Evolutionary conservation across 106 monocot genomes (phyloP), one percentile per base, ranked within the genome.

Genomic region (Amphibolis antarctica): DNA sequence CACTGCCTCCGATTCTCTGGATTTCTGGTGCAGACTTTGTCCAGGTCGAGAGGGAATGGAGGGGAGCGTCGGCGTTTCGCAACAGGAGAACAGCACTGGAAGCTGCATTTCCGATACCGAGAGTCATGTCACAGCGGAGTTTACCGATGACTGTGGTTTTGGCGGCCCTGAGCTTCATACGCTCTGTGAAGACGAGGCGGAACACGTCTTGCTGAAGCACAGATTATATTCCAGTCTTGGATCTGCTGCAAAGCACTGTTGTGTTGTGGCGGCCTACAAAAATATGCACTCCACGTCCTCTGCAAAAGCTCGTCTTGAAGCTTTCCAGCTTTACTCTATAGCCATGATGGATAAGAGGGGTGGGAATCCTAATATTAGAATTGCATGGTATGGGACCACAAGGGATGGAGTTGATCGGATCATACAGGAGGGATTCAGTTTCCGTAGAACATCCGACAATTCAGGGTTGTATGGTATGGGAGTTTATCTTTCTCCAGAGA

Each of bases 401-500:
- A 64, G 24, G 44, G 55, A 63, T 44, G 64, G 22, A 55, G 14
- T 63, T 19, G 44, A 55, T 64, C 28, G 15, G 44, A 72, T 72
- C 42, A 53, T 72, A 19, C 42, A 24, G 4, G 23, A 72, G n/a
- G 63, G 71, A 20, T 51, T 52, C 51, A 44, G 15, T 45, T 25
- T 15, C 12, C 14, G 20, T 13, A 47, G 46, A 46, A 9, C 21
- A 30, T 22, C 74, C 2, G 59, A 75, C 0, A 48, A 65, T 46
- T 42, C 25, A 12, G 64, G 64, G 5, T 20, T 47, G 17, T 67
- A 53, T 68, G 74, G 77, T 26, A 58, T 62, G 6, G 78, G 78
- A 14, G 12, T 76, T 10, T 60, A 64, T 31, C 73, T 86, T 18
- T 74, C 53, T 55, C 59, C 76, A 12, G 73, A 69, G n/a, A 60